These are phyloP conservation scores for Xylaria venustula DNA, from an alignment of 495 filamentous ascomycete genomes.

Conservation along the genomic window DNA sequence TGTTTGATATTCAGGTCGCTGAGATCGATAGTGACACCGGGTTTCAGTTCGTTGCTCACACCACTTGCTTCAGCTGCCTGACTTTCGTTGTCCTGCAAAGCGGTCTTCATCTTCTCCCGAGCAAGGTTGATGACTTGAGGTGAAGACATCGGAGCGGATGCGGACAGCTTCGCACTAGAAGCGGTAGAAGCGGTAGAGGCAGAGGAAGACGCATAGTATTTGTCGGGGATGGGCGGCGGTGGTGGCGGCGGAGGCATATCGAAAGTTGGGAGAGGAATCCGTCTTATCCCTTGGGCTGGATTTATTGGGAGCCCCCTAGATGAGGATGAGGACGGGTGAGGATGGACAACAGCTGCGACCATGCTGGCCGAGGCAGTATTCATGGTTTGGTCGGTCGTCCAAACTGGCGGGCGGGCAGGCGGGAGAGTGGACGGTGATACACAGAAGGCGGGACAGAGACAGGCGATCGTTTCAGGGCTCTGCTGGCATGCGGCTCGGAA, in stretches of 20 bases:
- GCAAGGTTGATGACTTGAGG: constrained; percentile 56
- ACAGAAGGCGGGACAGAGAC: not conserved
- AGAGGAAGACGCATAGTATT: constrained; percentile 29
- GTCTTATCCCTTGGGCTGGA: constrained; percentile 35
- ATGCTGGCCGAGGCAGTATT: constrained; percentile 28
- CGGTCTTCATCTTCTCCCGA: constrained; percentile 63
- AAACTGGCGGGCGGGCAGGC: not conserved
- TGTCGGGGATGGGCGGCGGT: constrained; percentile 32
- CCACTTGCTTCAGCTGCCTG: constrained; percentile 66
- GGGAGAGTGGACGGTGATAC: not conserved
- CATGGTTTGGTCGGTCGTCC: constrained; percentile 17
- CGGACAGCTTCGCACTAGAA: constrained; percentile 37
- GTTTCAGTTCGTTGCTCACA: constrained; percentile 68
- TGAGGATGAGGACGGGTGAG: constrained; percentile 21
- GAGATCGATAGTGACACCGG: constrained; percentile 82
- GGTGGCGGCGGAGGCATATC: constrained; percentile 34
- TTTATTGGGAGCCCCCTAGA: constrained; percentile 41
- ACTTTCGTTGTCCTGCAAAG: constrained; percentile 65
- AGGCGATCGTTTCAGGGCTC: constrained; percentile 13
- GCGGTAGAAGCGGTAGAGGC: no score
- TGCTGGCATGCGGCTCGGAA: constrained; percentile 8
- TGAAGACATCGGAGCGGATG: constrained; percentile 41
- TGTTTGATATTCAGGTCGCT: constrained; percentile 76
- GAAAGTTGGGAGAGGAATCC: constrained; percentile 34
- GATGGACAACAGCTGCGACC: constrained; percentile 26